These are phyloP conservation scores for Cladorrhinum samala DNA, from an alignment of 495 filamentous ascomycete genomes.

Conservation along the genomic window DNA sequence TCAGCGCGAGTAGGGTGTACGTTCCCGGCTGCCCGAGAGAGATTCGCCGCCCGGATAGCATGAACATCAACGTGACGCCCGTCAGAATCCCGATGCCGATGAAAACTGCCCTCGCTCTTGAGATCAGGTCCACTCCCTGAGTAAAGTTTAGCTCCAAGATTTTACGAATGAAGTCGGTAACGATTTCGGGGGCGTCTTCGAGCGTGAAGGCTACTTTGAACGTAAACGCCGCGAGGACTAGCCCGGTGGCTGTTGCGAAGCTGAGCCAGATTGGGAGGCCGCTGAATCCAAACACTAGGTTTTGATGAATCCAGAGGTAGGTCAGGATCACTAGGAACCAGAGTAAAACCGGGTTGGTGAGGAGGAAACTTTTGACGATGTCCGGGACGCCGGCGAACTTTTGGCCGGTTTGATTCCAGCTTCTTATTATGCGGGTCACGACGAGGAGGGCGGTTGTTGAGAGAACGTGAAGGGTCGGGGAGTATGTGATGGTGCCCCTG, in stretches of 20 bases:
- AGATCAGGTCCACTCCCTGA: constrained; percentile 42
- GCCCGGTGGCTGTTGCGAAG: constrained; percentile 23
- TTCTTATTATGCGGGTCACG: constrained; percentile 56
- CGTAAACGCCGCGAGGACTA: constrained; percentile 55
- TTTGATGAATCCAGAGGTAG: constrained; percentile 47
- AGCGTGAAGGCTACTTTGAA: constrained; percentile 81
- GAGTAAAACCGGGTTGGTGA: constrained; percentile 53
- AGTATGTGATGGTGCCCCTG: too few relatives aligned
- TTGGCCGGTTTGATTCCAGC: constrained; percentile 96
- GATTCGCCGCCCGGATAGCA: constrained; percentile 16
- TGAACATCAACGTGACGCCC: constrained; percentile 29
- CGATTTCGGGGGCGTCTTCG: constrained; percentile 79
- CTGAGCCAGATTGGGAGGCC: constrained; percentile 25
- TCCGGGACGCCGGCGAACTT: constrained; percentile 86
- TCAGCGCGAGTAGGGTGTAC: constrained; percentile 55
- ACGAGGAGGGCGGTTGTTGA: constrained; percentile 29
- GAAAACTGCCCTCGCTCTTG: constrained; percentile 47
- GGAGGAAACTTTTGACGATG: constrained; percentile 65
- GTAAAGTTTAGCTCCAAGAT: constrained; percentile 38
- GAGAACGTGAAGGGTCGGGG: constrained; percentile 9
- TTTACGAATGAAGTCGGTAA: constrained; percentile 45
- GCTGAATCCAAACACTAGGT: constrained; percentile 31
- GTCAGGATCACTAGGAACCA: constrained; percentile 70
- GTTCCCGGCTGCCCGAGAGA: constrained; percentile 27
- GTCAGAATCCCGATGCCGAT: constrained; percentile 43